phyloP scores from a whole-genome alignment of 2,329 filamentous ascomycete species.

The Nemania sp. region DNA sequence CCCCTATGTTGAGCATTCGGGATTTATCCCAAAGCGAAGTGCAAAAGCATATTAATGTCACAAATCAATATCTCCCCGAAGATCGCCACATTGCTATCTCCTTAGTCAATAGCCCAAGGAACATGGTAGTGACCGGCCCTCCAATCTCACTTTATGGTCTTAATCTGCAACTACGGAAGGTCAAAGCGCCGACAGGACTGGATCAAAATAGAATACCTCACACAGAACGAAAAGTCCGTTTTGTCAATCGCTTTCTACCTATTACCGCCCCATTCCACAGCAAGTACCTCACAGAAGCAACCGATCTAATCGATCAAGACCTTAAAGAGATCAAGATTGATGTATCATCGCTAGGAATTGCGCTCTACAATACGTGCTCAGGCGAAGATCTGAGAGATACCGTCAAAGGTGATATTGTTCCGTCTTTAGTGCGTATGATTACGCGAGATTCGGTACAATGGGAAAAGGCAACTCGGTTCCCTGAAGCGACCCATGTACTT shows the following conservation, averaged over 20 bases:
- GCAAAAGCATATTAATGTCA: slow-evolving; percentile 95
- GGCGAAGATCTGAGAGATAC: slow-evolving; percentile 83
- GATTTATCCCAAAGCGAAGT: slow-evolving; percentile 89
- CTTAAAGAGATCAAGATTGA: slow-evolving; percentile 84
- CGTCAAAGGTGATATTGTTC: slow-evolving; percentile 82
- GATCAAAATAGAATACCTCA: slow-evolving; percentile 95
- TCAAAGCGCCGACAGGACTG: slow-evolving; percentile 96
- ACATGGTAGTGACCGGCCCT: slow-evolving; percentile 95
- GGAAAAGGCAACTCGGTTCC: slow-evolving; percentile 94
- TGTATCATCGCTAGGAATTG: slow-evolving; percentile 78
- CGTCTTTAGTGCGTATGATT: slow-evolving; percentile 89
- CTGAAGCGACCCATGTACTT: slow-evolving; percentile 89
- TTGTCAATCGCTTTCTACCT: slow-evolving; percentile 95
- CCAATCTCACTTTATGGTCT: slow-evolving; percentile 96
- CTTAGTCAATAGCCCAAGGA: slow-evolving; percentile 94
- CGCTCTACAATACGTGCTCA: slow-evolving; percentile 90
- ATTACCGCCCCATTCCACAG: slow-evolving; percentile 99
- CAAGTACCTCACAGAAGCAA: slow-evolving; percentile 87
- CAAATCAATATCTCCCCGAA: slow-evolving; percentile 93
- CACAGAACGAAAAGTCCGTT: slow-evolving; percentile 95
- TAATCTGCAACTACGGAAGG: slow-evolving; percentile 93
- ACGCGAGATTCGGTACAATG: slow-evolving; percentile 94
- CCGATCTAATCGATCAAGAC: slow-evolving; percentile 85
- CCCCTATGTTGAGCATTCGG: slow-evolving; percentile 97
- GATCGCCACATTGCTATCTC: slow-evolving; percentile 96